Conservation (phyloP, 2,329 filamentous ascomycete genomes). For the Rutstroemia sp. region DNA sequence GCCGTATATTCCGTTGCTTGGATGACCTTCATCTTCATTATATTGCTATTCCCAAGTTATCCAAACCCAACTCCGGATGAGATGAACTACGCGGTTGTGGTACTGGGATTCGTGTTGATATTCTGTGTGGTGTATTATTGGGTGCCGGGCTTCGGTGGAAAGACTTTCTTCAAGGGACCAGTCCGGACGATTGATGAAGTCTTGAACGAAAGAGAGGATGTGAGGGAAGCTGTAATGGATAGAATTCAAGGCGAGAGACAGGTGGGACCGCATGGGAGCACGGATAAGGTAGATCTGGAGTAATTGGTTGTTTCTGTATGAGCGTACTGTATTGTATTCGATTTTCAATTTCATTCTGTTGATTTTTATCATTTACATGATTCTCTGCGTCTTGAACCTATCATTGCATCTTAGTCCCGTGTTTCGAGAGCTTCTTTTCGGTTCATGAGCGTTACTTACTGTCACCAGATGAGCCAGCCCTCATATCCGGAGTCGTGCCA, state of each 20-base stretch:
- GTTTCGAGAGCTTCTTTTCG: no score
- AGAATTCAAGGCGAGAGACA: neutral
- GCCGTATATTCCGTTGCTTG: conserved; percentile 24
- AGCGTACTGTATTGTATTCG: no score
- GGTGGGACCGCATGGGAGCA: neutral
- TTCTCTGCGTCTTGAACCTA: no score
- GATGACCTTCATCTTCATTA: conserved; percentile 29
- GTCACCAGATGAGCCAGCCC: no score
- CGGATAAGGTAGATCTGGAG: neutral
- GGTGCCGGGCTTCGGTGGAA: conserved; percentile 24
- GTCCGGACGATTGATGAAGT: conserved; percentile 26
- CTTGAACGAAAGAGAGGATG: conserved; percentile 8
- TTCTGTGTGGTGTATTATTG: conserved; percentile 29
- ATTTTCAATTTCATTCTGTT: no score
- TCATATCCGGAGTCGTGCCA: no score
- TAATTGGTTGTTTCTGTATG: neutral
- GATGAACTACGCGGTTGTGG: conserved; percentile 29
- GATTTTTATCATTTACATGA: no score
- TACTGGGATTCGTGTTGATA: conserved; percentile 25
- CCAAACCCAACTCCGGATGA: conserved; percentile 19
- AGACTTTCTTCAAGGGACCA: conserved; percentile 27
- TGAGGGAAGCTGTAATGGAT: neutral
- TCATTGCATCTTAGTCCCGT: no score
- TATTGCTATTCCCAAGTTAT: conserved; percentile 26
- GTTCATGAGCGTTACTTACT: no score